Base-by-base conservation (phyloP, 495 filamentous ascomycete genomes). In the Penicillium crystallinum region DNA sequence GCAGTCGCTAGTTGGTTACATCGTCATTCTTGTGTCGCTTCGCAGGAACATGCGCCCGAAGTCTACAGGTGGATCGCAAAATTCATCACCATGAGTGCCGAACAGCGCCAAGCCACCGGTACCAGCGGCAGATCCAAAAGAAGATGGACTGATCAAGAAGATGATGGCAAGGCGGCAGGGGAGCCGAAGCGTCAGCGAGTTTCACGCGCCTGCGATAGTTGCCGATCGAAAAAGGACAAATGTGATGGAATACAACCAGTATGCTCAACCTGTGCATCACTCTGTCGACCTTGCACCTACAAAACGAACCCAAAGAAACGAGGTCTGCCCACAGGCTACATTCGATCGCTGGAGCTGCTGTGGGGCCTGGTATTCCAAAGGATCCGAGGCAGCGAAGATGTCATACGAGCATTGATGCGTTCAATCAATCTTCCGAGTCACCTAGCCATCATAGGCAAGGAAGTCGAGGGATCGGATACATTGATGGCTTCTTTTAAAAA, bases 261-360 rank as follows among this genome's bases (percentile, higher is more conserved):
- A 7, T 88, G 85, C 57, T 79, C 75, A 22, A 84, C 83, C 3
- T 90, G 85, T 66, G 71, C 74, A 18, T 75, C 79, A 6, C 76
- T 84, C 40, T 77, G 71, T 14, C 71, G 83, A 11, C 64, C 73
- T 4, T 90, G 86, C 60, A 81, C 85, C 17, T 90, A 88, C 67
- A 77, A 83, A 35, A 73, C 79, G 40, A 82, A 78, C 45, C 80
- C 85, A 3, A 88, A 86, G 69, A 90, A 89, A 61, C 74, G 86
- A 52, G 86, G 73, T 27, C 61, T 76, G 17, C 73, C 71, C 10
- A 74, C 72, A 14, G 73, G 73, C 6, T 76, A 76, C 39, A 71
- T 71, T 49, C 69, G 67, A 45, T 66, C 66, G 0, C 60, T 75
- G 31, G 72, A 73, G 46, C 39, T 71, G 43, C 58, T 73, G 49